Conservation (phyloP, 2,329 filamentous ascomycete species). For the Cladosporium colombiae region DNA sequence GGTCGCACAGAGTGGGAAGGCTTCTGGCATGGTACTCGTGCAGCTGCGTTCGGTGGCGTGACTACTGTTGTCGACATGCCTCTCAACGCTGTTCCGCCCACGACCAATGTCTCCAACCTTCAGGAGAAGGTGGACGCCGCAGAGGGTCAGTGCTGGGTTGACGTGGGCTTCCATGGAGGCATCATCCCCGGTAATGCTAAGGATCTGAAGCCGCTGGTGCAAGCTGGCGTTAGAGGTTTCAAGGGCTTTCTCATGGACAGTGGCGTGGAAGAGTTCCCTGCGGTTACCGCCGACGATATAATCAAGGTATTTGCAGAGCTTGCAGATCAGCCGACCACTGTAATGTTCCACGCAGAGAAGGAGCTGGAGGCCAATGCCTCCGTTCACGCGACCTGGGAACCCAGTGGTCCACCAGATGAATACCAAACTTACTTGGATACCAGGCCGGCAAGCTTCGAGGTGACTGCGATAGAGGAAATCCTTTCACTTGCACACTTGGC, state of each 20-base stretch:
- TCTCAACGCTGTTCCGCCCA: constrained; percentile 93
- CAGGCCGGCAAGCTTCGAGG: constrained; percentile 86
- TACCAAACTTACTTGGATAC: constrained; percentile 93
- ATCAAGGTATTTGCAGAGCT: constrained; percentile 77
- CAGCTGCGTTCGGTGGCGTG: constrained; percentile 91
- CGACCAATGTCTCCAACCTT: constrained; percentile 81
- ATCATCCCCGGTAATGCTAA: constrained; percentile 85
- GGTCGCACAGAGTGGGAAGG: constrained; percentile 98
- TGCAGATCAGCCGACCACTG: constrained; percentile 77
- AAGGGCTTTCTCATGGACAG: constrained; percentile 98
- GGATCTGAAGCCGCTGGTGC: constrained; percentile 77
- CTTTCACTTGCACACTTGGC: constrained; percentile 77
- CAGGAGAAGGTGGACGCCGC: constrained; percentile 84
- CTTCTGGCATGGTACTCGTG: constrained; percentile 90
- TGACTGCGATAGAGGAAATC: constrained; percentile 85
- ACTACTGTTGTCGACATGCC: constrained; percentile 99
- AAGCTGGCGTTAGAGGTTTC: constrained; percentile 88
- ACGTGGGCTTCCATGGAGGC: constrained; percentile 97
- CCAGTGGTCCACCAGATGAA: constrained; percentile 69
- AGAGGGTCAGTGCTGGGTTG: constrained; percentile 89
- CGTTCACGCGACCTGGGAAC: constrained; percentile 69
- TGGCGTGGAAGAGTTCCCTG: constrained; percentile 94
- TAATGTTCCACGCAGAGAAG: constrained; percentile 99
- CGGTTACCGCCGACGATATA: constrained; percentile 79
- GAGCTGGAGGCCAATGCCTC: constrained; percentile 81